Conservation (phyloP, 2,329 filamentous ascomycete species). For the Neoarthrinium moseri region DNA sequence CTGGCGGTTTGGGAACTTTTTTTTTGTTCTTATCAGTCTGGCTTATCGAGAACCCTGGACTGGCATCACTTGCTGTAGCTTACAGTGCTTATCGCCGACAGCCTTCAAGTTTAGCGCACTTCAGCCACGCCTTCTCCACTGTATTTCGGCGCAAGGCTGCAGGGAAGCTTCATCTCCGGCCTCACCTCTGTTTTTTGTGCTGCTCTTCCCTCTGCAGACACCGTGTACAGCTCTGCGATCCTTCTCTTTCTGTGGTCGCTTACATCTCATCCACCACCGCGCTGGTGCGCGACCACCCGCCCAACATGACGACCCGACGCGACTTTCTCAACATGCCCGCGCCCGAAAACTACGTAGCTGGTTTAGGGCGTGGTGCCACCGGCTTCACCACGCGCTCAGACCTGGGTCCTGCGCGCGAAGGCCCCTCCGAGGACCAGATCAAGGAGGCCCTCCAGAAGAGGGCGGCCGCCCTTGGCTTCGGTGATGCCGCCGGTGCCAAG, state of each 20-base stretch:
- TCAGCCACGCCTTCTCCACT: slow-evolving; percentile 6
- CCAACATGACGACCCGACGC: slow-evolving; percentile 61
- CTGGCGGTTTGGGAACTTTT: no score
- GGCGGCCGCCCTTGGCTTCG: slow-evolving; percentile 77
- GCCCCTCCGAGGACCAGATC: slow-evolving; percentile 96
- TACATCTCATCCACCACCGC: no score
- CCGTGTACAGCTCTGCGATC: not conserved
- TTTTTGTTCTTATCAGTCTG: no score
- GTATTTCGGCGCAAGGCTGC: not conserved
- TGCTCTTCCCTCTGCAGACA: not conserved
- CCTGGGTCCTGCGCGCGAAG: slow-evolving; percentile 90
- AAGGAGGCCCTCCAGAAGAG: slow-evolving; percentile 96
- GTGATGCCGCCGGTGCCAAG: slow-evolving; percentile 56
- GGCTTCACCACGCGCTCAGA: slow-evolving; percentile 98
- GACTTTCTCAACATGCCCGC: slow-evolving; percentile 88
- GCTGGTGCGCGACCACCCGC: not conserved
- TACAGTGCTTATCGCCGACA: no score
- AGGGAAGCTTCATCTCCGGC: not conserved
- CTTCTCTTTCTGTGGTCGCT: not conserved
- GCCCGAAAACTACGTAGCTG: slow-evolving; percentile 88
- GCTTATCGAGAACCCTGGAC: no score
- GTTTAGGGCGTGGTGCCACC: slow-evolving; percentile 94
- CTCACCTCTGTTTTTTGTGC: not conserved
- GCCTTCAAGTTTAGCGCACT: no score
- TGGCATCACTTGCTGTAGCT: no score